Base-by-base conservation (phyloP, 2,329 filamentous ascomycete species). In the Juglanconis oblonga region DNA sequence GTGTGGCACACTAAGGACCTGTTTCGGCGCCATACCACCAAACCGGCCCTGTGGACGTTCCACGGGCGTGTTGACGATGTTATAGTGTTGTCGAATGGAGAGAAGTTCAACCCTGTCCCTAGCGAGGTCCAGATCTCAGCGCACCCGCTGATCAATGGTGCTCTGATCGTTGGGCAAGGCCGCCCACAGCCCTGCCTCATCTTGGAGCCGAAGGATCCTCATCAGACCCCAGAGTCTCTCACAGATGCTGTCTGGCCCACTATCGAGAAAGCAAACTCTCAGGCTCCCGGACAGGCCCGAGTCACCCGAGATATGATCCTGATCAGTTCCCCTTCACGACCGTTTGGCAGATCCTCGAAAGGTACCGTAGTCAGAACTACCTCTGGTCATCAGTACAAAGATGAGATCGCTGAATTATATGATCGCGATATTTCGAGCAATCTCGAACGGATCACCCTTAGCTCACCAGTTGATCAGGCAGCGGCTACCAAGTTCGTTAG, bases 1-100 rank as follows among this genome's bases (percentile, higher is more conserved):
- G 58, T 64, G 2, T 67, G 65, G 61, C 62, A 59, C 31, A 65
- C 66, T 1, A 63, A 59, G 17, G 66, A 68, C 17, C 59, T 92
- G 89, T 79, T 92, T 35, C 45, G 7, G 1, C 36, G 17, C 2
- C 51, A 54, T n/a, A 44, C 54, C 2, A 42, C 50, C 31, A 57
- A 61, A 4, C n/a, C 44, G 4, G 35, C n/a, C 36, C 32, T 57
- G 14, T 61, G 58, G 58, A 50, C 13, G 3, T 61, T 61, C 24
- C 54, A 57, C 48, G 54, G 58, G 2, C 58, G 58, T 11, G 29
- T 54, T 13, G 58, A 61, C n/a, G 58, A 61, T 7, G 54, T 61
- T 7, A 35, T 61, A 7, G 54, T 61, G 0, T 14, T 61, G 3
- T 61, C 58, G 4, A 61, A 53, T 17, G 54, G 58, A 2, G 54